Conservation (phyloP, 148 eudicot species). For the Vaccinium macrocarpon region DNA sequence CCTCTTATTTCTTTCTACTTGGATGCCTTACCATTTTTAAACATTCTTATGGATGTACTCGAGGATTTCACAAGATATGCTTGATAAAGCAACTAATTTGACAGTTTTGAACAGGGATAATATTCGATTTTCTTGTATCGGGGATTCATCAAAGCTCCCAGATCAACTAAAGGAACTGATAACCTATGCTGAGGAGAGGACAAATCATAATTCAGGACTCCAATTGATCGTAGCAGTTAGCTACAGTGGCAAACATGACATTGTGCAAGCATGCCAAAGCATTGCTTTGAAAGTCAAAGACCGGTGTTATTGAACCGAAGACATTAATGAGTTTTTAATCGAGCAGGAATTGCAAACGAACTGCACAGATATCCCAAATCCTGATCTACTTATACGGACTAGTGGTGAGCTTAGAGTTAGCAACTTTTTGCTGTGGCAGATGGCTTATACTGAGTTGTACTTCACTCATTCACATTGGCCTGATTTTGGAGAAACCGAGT, state of each 20-base stretch:
- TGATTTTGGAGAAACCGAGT: slow-evolving; percentile 69
- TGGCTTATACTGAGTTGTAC: slow-evolving; percentile 69
- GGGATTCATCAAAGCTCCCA: slow-evolving; percentile 54
- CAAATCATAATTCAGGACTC: slow-evolving; percentile 49
- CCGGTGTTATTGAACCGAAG: slow-evolving; percentile 38
- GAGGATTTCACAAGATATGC: background rate
- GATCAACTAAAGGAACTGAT: slow-evolving; percentile 37
- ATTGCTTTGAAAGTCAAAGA: slow-evolving; percentile 64
- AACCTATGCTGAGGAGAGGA: slow-evolving; percentile 45
- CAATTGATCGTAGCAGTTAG: slow-evolving; percentile 65
- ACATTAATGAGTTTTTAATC: slow-evolving; percentile 43
- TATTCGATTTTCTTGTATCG: slow-evolving; percentile 52
- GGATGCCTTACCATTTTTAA: background rate
- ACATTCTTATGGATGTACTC: background rate
- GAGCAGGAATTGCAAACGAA: slow-evolving; percentile 68
- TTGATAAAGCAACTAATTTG: slow-evolving; percentile 1
- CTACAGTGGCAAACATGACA: slow-evolving; percentile 66
- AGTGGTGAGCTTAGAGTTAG: slow-evolving; percentile 82
- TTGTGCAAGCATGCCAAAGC: slow-evolving; percentile 66
- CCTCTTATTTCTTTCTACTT: background rate
- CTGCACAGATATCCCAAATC: slow-evolving; percentile 48
- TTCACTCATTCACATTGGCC: slow-evolving; percentile 60
- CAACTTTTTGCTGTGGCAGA: slow-evolving; percentile 79
- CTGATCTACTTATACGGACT: slow-evolving; percentile 69
- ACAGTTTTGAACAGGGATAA: slow-evolving; percentile 36